Evolutionary conservation across 441 rosid species (phyloP).

Genomic region (Erodium texanum): DNA sequence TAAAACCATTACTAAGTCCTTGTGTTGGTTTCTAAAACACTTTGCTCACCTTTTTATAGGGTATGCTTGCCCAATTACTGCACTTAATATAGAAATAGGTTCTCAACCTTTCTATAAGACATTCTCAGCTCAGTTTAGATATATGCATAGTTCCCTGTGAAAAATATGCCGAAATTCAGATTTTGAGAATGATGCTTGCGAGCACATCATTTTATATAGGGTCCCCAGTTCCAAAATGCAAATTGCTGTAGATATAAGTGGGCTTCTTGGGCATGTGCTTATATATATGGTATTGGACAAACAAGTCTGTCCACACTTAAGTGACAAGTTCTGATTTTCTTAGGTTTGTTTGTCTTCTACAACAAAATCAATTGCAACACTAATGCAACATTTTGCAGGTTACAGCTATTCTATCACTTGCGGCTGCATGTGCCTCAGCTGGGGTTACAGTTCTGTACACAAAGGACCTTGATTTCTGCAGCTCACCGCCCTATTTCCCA

Average conservation of each 20-base stretch:
- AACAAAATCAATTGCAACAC: neutral
- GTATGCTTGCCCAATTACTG: neutral
- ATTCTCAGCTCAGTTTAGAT: neutral
- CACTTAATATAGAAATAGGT: neutral
- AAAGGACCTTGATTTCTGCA: constrained; percentile 23
- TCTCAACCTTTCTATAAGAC: neutral
- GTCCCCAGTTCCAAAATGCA: neutral
- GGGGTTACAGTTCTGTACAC: constrained; percentile 25
- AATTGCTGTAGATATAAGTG: neutral
- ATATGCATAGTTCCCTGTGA: neutral
- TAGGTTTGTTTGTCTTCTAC: neutral
- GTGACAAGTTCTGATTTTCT: neutral
- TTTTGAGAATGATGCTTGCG: neutral
- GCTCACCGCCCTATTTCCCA: neutral
- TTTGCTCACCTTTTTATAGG: neutral
- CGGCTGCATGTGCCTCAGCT: constrained; percentile 31
- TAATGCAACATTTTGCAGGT: constrained; percentile 22
- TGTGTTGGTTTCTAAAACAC: neutral
- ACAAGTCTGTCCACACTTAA: neutral
- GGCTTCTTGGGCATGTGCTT: neutral
- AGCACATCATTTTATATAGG: neutral
- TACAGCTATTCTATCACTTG: constrained; percentile 26
- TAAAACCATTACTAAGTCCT: neutral
- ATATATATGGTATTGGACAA: neutral
- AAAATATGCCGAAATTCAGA: neutral